Evolutionary conservation across 1,284 basidiomycete genomes (phyloP).

Genomic region (Fomitopsis betulina): DNA sequence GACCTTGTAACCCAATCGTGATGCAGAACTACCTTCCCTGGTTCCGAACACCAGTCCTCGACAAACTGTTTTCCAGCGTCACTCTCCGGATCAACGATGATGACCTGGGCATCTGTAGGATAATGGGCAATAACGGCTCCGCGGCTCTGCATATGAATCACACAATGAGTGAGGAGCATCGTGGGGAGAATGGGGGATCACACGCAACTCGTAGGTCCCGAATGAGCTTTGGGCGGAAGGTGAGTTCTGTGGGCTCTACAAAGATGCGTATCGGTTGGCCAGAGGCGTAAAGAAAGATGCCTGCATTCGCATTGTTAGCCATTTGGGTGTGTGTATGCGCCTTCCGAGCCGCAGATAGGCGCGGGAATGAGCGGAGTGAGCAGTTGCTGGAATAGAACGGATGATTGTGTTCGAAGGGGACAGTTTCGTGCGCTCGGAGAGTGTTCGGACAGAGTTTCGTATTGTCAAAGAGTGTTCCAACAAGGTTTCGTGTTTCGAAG

Average conservation of each 20-base stretch:
- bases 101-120: slow-evolving; percentile 44
- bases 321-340: neutral
- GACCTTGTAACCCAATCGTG: slow-evolving; percentile 16
- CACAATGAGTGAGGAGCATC: neutral
- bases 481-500: too few species aligned
- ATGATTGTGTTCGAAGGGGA: too few species aligned
- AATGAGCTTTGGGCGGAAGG: slow-evolving; percentile 45
- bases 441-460: too few species aligned
- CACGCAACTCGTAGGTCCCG: slow-evolving; percentile 41
- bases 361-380: too few species aligned
- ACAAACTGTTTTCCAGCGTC: slow-evolving; percentile 48
- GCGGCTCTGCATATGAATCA: slow-evolving; percentile 34
- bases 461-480: too few species aligned
- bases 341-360: too few species aligned
- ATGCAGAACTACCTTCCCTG: slow-evolving; percentile 43
- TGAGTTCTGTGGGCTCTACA: slow-evolving; percentile 47
- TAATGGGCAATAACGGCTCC: slow-evolving; percentile 47
- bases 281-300: neutral
- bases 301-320: neutral
- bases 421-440: too few species aligned
- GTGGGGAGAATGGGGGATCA: neutral
- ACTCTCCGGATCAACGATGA: slow-evolving; percentile 51
- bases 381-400: too few species aligned
- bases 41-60: slow-evolving; percentile 49
- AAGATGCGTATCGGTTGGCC: slow-evolving; percentile 33